These are phyloP conservation scores for Populus hybrid DNA, from an alignment of 441 rosid genomes.

Conservation along the genomic window DNA sequence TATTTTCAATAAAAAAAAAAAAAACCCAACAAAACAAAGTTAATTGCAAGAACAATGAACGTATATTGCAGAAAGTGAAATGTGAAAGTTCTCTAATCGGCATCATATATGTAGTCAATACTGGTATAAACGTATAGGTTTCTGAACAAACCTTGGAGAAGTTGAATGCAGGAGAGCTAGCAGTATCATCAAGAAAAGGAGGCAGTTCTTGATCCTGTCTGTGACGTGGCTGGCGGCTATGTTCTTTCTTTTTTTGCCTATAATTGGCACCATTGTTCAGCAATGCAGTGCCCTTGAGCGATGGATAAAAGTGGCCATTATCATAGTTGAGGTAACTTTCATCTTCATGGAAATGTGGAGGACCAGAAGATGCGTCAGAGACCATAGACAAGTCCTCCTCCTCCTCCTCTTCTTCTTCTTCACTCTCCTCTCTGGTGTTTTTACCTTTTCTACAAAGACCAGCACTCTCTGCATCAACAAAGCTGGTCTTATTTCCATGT, in stretches of 20 bases:
- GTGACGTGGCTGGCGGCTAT: background rate
- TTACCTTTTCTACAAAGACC: constrained; percentile 2
- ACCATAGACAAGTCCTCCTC: constrained; percentile 24
- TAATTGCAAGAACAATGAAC: background rate
- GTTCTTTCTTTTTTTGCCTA: constrained; percentile 37
- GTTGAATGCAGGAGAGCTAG: constrained; percentile 70
- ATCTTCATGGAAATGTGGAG: constrained; percentile 57
- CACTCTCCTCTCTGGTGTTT: background rate
- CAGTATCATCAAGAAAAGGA: constrained; percentile 80
- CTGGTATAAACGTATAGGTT: no score
- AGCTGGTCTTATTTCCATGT: constrained; percentile 5
- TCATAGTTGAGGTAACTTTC: constrained; percentile 20
- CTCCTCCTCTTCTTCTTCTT: constrained; percentile 3
- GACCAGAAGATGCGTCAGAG: constrained; percentile 69
- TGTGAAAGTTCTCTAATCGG: background rate
- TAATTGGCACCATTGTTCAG: constrained; percentile 20
- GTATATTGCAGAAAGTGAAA: background rate
- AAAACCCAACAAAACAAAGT: background rate
- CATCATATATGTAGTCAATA: background rate
- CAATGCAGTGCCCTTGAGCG: constrained; percentile 13
- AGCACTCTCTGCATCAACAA: constrained; percentile 19
- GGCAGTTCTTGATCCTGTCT: constrained; percentile 32
- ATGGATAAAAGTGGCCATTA: constrained; percentile 15
- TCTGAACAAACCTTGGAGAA: constrained; percentile 36
- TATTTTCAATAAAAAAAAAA: background rate